Conservation (phyloP, 768 basidiomycete species). For the Suillus lakei region DNA sequence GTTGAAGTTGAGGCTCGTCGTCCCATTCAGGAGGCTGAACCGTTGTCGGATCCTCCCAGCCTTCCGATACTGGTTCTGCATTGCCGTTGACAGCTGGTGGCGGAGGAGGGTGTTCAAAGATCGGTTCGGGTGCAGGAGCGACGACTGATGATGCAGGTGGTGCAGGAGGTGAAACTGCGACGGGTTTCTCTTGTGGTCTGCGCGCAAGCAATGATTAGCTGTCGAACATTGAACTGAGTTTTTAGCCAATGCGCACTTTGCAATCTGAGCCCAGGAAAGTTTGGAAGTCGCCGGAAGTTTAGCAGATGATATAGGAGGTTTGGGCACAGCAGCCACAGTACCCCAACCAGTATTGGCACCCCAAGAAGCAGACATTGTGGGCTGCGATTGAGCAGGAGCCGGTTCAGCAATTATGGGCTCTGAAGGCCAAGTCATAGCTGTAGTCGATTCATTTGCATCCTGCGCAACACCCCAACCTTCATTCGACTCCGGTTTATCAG, state of each 20-base stretch:
- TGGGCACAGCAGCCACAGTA: constrained; percentile 24
- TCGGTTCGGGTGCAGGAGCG: constrained; percentile 27
- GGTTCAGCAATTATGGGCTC: constrained; percentile 22
- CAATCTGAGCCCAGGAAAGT: constrained; percentile 86
- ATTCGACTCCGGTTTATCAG: constrained; percentile 25
- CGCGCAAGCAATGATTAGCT: constrained; percentile 10
- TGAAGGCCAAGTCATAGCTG: constrained; percentile 14
- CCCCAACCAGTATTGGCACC: constrained; percentile 42
- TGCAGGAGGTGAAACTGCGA: constrained; percentile 44
- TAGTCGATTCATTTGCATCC: constrained; percentile 18
- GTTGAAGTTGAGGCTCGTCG: constrained; percentile 58
- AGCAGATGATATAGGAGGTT: constrained; percentile 30
- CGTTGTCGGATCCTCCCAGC: constrained; percentile 79
- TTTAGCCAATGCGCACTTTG: constrained; percentile 53
- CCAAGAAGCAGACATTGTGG: constrained; percentile 40
- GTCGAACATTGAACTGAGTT: constrained; percentile 3
- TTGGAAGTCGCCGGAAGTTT: constrained; percentile 77
- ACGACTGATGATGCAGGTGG: constrained; percentile 24
- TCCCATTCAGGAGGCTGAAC: constrained; percentile 73
- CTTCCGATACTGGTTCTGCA: constrained; percentile 42
- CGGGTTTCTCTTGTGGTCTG: constrained; percentile 71
- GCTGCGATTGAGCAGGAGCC: constrained; percentile 12
- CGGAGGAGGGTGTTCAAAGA: constrained; percentile 28
- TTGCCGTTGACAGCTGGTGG: constrained; percentile 35
- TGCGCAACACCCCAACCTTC: constrained; percentile 11